These are phyloP conservation scores for Extremus antarcticus DNA, from an alignment of 495 filamentous ascomycete species.

Conservation along the genomic window DNA sequence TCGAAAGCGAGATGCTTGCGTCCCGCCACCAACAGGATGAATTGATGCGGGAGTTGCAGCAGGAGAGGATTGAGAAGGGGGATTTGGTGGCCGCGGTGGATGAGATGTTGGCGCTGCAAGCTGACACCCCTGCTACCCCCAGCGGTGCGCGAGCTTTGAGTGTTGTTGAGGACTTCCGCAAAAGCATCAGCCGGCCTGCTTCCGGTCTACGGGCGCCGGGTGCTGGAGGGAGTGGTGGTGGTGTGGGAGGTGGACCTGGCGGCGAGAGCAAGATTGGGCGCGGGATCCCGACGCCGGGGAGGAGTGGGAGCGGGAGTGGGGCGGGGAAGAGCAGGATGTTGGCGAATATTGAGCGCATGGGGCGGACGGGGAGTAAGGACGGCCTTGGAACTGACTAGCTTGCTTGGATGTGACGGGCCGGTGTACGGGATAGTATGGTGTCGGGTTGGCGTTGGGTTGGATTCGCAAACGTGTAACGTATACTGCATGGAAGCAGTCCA, in stretches of 20 bases:
- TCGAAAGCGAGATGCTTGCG: conserved; percentile 55
- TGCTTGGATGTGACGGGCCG: not conserved
- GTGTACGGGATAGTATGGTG: not conserved
- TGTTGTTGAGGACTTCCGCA: conserved; percentile 28
- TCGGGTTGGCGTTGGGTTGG: not conserved
- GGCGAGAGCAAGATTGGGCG: conserved; percentile 35
- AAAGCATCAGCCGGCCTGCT: conserved; percentile 25
- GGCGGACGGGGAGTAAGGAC: conserved; percentile 17
- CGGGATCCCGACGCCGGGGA: conserved; percentile 13
- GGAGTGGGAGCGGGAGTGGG: conserved; percentile 18
- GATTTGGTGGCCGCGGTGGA: conserved; percentile 88
- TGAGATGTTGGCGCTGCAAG: conserved; percentile 60
- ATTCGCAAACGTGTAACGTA: no score
- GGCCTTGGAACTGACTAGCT: not conserved
- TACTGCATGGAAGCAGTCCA: no score
- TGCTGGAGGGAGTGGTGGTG: conserved; percentile 12
- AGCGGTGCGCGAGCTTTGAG: conserved; percentile 5
- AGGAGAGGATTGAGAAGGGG: conserved; percentile 82
- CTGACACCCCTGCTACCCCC: not conserved
- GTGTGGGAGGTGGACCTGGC: conserved; percentile 3
- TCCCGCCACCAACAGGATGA: conserved; percentile 55
- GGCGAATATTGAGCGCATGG: conserved; percentile 41
- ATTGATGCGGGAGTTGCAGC: conserved; percentile 53
- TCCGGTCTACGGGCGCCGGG: conserved; percentile 29
- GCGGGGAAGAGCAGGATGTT: conserved; percentile 35